Base-by-base conservation (phyloP, 331 rosid genomes). In the Quercus phellos region DNA sequence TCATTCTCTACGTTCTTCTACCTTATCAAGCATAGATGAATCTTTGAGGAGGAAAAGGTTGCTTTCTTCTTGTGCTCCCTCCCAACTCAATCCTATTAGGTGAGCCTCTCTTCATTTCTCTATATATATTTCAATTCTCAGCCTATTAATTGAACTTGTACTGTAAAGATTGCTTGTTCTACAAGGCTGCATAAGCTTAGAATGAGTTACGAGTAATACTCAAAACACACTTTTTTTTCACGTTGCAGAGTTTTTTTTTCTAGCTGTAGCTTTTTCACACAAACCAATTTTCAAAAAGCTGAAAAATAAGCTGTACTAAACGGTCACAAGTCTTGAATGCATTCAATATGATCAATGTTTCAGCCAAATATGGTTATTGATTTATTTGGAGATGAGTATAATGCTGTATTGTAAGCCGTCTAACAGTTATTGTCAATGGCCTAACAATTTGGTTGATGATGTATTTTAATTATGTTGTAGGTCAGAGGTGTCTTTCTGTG, bases 401-500 rank as follows among this genome's bases (percentile, higher is more conserved):
- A 55, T 38, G 46, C 46, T 38, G 46, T 5, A 17, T 8, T 38
- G 46, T 5, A 17, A 6, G 18, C 10, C 21, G 10, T 55, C 11
- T 56, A 8, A 21, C 13, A 56, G 24, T 8, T n/a, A 8, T 56
- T 21, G 63, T 24, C 9, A 56, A 56, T 5, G 26, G 64, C 69
- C 10, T 11, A 32, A 34, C 72, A 35, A 60, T 70, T 55, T 32
- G 51, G 38, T 85, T 72, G 27, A 6, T 70, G 32, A 6, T 80
- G 35, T 67, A 27, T 70, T 29, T 75, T 81, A 42, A 50, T 56
- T 70, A 53, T 56, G 55, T 75, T 87, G 72, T 73, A 92, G 94
- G 84, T 88, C 94, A 51, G 95, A 81, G 77, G 86, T 94, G 63
- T 84, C 90, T 13, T 79, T 94, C 66, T 79, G 84, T 81, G 90